Conservation (phyloP, 805 yeast genomes). For the Saturnispora zaruensis region DNA sequence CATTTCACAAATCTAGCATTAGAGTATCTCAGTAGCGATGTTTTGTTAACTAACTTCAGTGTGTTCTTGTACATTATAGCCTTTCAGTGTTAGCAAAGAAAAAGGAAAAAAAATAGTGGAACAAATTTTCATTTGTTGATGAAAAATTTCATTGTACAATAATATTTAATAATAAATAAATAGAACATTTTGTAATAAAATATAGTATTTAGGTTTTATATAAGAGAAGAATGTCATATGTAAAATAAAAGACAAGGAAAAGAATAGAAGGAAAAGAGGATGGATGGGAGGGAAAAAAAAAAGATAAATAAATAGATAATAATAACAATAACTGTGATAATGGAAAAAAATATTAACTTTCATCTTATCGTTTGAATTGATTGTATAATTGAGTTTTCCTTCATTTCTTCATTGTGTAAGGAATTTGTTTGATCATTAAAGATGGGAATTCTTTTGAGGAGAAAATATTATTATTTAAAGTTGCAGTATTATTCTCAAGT, state of each 20-base stretch:
- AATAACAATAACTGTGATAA: not conserved
- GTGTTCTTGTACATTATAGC: not conserved
- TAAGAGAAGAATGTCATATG: conserved; percentile 1
- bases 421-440: not conserved
- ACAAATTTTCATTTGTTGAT: not conserved
- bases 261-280: not conserved
- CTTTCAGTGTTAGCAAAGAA: not conserved
- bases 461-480: not conserved
- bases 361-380: not conserved
- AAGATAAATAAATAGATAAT: not conserved
- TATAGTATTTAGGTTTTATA: conserved; percentile 3
- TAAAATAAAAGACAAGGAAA: not conserved
- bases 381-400: not conserved
- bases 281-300: not conserved
- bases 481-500: not conserved
- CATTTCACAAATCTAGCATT: not conserved
- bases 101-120: not conserved
- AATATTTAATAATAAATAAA: not conserved
- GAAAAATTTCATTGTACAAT: not conserved
- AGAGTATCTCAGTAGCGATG: not conserved
- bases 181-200: conserved; percentile 5
- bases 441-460: not conserved
- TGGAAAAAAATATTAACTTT: not conserved
- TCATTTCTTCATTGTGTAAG: not conserved
- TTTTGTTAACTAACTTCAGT: not conserved